Percentiles rank a stretch among this genome's conserved stretches.
These are phyloP conservation scores for Miscanthus lutarioriparius DNA, from an alignment of 176 grass and related monocot species.

Conservation along the genomic window DNA sequence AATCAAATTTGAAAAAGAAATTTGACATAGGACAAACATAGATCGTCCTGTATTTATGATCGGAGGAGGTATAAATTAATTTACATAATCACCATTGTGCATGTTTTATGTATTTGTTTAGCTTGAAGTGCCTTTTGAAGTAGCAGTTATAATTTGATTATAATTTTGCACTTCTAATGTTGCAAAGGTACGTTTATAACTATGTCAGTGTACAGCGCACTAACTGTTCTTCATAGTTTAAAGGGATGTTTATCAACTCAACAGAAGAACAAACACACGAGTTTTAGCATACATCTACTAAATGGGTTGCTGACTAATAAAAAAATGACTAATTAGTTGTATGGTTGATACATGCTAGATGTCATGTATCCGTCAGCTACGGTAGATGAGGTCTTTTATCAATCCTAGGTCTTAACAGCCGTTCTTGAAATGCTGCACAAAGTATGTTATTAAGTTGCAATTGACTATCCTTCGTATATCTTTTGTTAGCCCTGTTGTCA, in stretches of 20 bases:
- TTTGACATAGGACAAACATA: neutral
- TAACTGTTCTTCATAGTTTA: neutral
- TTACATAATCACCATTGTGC: neutral
- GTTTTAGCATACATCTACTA: neutral
- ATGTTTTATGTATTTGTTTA: neutral
- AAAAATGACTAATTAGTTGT: neutral
- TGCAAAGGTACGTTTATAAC: conserved; percentile 2
- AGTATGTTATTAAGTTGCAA: neutral
- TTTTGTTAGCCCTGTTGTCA: neutral
- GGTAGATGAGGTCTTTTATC: neutral
- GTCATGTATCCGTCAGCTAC: neutral
- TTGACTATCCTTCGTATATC: neutral
- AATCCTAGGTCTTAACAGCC: neutral
- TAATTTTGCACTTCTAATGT: neutral
- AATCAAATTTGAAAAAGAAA: neutral
- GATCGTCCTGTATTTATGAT: neutral
- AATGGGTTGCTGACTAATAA: neutral
- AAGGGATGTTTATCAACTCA: neutral
- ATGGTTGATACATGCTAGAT: neutral
- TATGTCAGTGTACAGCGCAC: neutral
- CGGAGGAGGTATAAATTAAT: neutral
- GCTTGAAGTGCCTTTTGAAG: neutral
- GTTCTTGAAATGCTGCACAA: neutral
- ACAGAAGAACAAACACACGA: neutral
- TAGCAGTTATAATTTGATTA: neutral